A percentile compares a stretch with the other conserved stretches of the same genome.
Evolutionary conservation across 2,329 filamentous ascomycete genomes (phyloP).

Genomic region (Hymenoscyphus salicellus): DNA sequence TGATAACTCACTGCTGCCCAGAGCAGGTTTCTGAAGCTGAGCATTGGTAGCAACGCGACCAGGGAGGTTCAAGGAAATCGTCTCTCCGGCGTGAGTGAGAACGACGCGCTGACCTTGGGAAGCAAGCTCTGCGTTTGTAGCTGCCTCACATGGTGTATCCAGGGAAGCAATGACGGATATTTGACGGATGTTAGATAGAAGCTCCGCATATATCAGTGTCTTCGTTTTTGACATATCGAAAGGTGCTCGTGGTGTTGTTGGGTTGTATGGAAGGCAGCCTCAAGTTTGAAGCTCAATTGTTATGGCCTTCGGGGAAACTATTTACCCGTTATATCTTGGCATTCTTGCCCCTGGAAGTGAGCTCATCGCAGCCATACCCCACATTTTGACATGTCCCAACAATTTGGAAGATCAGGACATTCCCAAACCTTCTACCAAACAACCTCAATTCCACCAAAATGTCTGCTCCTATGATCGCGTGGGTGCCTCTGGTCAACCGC

Average conservation of each 20-base stretch:
- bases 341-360: not conserved
- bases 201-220: conserved; percentile 57
- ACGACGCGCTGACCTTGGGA: conserved; percentile 46
- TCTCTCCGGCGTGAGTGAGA: conserved; percentile 48
- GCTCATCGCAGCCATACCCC: conserved; percentile 22
- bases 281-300: not conserved
- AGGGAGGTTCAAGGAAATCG: conserved; percentile 39
- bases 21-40: conserved; percentile 22
- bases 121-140: conserved; percentile 40
- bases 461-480: conserved; percentile 44
- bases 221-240: conserved; percentile 2
- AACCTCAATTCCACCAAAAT: conserved; percentile 22
- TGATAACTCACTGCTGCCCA: conserved; percentile 40
- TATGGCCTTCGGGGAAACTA: not conserved
- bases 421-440: conserved; percentile 2
- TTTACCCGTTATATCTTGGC: not conserved
- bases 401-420: conserved; percentile 20
- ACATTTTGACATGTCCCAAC: conserved; percentile 22
- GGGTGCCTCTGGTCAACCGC: conserved; percentile 42
- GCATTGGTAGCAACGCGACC: conserved; percentile 31
- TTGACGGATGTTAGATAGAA: conserved; percentile 62
- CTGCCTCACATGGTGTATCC: conserved; percentile 36
- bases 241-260: not conserved
- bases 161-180: conserved; percentile 57
- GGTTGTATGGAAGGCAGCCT: not conserved